phyloP scores from a whole-genome alignment of 768 basidiomycete species.

The Pulveroboletus ravenelii region DNA sequence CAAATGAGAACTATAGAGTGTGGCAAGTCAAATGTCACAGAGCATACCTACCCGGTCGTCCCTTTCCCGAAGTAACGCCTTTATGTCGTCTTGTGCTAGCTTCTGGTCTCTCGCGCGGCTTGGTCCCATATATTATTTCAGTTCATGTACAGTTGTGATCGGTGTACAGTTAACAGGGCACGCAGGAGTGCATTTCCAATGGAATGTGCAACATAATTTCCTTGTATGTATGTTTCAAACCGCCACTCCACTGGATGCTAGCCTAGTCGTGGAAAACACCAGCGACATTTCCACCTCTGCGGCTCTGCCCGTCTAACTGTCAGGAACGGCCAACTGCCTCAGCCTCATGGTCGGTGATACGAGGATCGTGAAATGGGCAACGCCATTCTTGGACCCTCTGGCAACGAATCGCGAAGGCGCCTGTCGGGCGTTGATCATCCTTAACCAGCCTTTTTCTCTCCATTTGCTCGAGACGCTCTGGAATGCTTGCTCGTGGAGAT shows the following conservation, averaged over 20 bases:
- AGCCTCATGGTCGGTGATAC: conserved; percentile 3
- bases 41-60: conserved; percentile 24
- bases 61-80: conserved; percentile 18
- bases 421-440: conserved; percentile 48
- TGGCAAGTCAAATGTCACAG: neutral
- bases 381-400: neutral
- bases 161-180: conserved; percentile 2
- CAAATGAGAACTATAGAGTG: neutral
- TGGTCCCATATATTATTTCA: conserved; percentile 23
- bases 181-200: neutral
- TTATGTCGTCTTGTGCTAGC: conserved; percentile 17
- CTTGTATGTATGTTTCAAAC: conserved; percentile 17
- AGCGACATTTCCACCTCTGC: neutral
- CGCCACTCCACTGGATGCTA: too few relatives aligned
- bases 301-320: neutral
- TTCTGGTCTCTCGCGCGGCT: conserved; percentile 16
- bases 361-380: conserved; percentile 17
- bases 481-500: conserved; percentile 42
- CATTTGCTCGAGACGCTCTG: conserved; percentile 46
- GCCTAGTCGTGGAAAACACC: neutral
- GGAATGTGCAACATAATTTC: too few relatives aligned
- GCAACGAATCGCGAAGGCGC: neutral
- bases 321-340: neutral
- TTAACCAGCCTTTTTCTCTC: conserved; percentile 82
- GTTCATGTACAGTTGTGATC: conserved; percentile 1